A percentile compares a stretch with the other conserved stretches of the same genome.
Conservation (phyloP, 2,329 filamentous ascomycete species). For the Stemphylium vesicarium region DNA sequence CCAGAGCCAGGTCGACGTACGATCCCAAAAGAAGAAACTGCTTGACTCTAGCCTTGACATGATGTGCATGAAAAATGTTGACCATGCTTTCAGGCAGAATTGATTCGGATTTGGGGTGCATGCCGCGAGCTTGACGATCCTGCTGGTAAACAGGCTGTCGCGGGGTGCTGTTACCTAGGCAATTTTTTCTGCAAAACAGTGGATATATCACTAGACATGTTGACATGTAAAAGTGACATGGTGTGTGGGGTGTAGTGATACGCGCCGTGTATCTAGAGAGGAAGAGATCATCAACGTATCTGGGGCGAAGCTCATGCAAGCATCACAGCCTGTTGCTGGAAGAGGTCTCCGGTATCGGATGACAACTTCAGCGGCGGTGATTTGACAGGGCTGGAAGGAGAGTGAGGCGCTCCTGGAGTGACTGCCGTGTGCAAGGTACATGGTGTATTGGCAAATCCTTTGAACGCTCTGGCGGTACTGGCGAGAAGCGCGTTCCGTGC, state of each 20-base stretch:
- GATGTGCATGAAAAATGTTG: background rate
- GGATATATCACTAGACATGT: too few species aligned
- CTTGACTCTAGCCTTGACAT: background rate
- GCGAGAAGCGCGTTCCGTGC: conserved; percentile 1
- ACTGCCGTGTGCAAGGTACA: background rate
- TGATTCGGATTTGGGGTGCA: background rate
- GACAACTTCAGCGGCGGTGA: background rate
- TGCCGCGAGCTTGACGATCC: background rate
- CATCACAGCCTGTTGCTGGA: background rate
- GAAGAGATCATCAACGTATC: background rate
- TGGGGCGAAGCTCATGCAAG: background rate
- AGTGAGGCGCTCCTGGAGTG: background rate
- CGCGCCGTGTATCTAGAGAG: background rate
- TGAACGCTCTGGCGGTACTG: background rate
- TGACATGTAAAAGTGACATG: too few species aligned
- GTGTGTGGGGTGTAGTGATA: background rate
- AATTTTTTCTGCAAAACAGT: background rate
- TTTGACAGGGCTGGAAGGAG: background rate
- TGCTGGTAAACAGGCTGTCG: background rate
- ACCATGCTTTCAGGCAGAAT: background rate
- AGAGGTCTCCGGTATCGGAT: background rate
- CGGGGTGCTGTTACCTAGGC: background rate
- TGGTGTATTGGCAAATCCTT: background rate
- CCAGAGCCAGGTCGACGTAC: background rate
- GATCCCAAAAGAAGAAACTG: background rate